Conservation (phyloP, 768 basidiomycete genomes). For the Crucibulum laeve region DNA sequence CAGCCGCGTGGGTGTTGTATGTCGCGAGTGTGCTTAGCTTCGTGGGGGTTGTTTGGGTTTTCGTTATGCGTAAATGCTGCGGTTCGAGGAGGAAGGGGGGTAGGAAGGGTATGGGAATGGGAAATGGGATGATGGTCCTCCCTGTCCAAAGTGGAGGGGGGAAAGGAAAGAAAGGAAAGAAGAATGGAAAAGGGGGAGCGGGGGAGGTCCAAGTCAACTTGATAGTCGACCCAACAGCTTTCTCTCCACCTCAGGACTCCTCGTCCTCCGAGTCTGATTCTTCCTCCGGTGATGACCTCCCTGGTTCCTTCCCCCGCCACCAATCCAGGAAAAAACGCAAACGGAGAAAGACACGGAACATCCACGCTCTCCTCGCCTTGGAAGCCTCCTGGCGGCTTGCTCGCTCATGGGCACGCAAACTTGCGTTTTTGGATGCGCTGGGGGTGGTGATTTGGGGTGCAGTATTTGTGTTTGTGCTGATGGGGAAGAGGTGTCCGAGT, state of each 20-base stretch:
- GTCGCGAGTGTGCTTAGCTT: slow-evolving; percentile 50
- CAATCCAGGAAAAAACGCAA: slow-evolving; percentile 28
- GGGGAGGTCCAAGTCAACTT: slow-evolving; percentile 68
- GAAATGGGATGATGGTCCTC: slow-evolving; percentile 56
- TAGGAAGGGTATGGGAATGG: slow-evolving; percentile 16
- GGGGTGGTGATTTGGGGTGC: slow-evolving; percentile 51
- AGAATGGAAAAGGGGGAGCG: slow-evolving; percentile 35
- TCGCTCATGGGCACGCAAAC: slow-evolving; percentile 47
- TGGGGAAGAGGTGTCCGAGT: slow-evolving; percentile 60
- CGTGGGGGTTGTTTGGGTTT: slow-evolving; percentile 48
- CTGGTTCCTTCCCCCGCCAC: too few species aligned
- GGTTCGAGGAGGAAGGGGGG: slow-evolving; percentile 29
- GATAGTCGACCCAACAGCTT: slow-evolving; percentile 64
- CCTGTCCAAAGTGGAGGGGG: slow-evolving; percentile 41
- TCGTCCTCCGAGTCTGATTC: too few species aligned
- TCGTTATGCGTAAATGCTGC: slow-evolving; percentile 57
- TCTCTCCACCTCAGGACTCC: slow-evolving; percentile 34
- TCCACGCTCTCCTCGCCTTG: slow-evolving; percentile 59
- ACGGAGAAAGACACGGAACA: slow-evolving; percentile 39
- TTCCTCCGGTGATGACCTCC: too few species aligned
- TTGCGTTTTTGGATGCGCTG: slow-evolving; percentile 43
- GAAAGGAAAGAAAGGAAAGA: slow-evolving; percentile 25
- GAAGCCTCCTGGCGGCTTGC: slow-evolving; percentile 62
- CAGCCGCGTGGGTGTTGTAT: slow-evolving; percentile 55
- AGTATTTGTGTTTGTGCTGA: slow-evolving; percentile 54